Base-by-base conservation (phyloP, 1,284 basidiomycete species). In the Sanghuangporus baumii region DNA sequence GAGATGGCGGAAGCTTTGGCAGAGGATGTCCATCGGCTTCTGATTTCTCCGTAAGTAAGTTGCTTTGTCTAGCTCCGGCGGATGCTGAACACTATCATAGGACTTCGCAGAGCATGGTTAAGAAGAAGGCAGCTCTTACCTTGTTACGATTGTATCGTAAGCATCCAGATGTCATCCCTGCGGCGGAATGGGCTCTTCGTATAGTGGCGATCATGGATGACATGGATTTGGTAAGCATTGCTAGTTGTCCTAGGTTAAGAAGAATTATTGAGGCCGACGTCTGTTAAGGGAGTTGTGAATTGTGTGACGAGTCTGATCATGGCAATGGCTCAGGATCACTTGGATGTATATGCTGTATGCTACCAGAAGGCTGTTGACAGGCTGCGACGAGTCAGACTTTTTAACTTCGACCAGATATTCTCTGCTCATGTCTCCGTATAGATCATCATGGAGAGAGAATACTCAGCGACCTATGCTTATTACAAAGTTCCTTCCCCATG, bases 401-500 rank as follows among this genome's bases (percentile, higher is more conserved):
- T 57, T 59, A 18, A 54, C 60, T 48, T 26, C 18, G 50, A 18
- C n/a, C 5, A 38, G 5, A n/a, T 47, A 37, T 26, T 54, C 51
- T 43, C 34, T 26, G 16, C 38, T 36, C 38, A 67, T 69, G 52
- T 63, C 5, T 65, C 11, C 60, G 57, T 60, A 14, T 69, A 96
- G 93, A 84, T 98, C 66, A 84, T 98, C 16, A 88, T 98, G 64
- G 93, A 96, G 69, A 87, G 91, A 64, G 93, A 98, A 70, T 96
- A 91, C 70, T 80, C 89, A 2, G 81, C 89, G 41, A 90, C 94
- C 61, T 98, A 99, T 72, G 83, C 96, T 36, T 99, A 99, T 74
- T 99, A 99, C 78, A 94, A 94, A 75, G 93, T 98, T 2, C 97
- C 97, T 20, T 93, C 94, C 40, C 96, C 96, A 0, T 99, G 96